Evolutionary conservation across 805 yeast species (phyloP).

Genomic region (Candida piceae): DNA sequence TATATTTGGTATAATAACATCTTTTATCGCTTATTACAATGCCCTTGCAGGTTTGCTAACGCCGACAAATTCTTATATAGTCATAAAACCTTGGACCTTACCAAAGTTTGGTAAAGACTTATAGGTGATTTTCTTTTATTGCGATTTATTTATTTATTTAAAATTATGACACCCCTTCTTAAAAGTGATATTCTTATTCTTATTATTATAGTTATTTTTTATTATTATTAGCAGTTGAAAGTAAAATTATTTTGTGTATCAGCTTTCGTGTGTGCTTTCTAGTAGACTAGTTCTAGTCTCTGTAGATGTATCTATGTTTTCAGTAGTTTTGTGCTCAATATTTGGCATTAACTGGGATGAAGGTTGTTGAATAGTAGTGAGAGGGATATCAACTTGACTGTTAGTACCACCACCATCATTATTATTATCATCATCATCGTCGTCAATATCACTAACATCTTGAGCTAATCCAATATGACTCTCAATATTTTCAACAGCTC

Average conservation of each 20-base stretch:
- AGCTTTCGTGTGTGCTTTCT: too few species aligned
- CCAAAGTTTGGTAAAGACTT: conserved; percentile 27
- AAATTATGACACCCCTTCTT: too few species aligned
- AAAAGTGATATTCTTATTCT: too few species aligned
- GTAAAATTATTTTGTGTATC: too few species aligned
- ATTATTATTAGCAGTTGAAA: too few species aligned
- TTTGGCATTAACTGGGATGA: too few species aligned
- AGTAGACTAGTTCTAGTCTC: too few species aligned
- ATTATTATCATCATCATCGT: conserved; percentile 7
- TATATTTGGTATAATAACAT: conserved; percentile 54
- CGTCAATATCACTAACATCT: conserved; percentile 16
- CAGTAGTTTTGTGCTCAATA: too few species aligned
- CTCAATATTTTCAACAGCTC: conserved; percentile 8
- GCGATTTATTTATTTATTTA: too few species aligned
- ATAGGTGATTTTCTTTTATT: too few species aligned
- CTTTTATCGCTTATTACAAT: conserved; percentile 63
- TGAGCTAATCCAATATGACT: conserved; percentile 11
- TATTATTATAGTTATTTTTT: too few species aligned
- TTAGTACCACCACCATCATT: background rate
- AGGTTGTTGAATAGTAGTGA: conserved; percentile 1
- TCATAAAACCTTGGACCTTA: conserved; percentile 27
- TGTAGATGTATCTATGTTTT: too few species aligned
- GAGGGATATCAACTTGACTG: conserved; percentile 8
- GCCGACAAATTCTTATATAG: conserved; percentile 56
- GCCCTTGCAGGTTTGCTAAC: conserved; percentile 68